A percentile compares a stretch with the other conserved stretches of the same genome.
These are phyloP conservation scores for Austroboletus festivus DNA, from an alignment of 768 basidiomycete species.

Conservation along the genomic window DNA sequence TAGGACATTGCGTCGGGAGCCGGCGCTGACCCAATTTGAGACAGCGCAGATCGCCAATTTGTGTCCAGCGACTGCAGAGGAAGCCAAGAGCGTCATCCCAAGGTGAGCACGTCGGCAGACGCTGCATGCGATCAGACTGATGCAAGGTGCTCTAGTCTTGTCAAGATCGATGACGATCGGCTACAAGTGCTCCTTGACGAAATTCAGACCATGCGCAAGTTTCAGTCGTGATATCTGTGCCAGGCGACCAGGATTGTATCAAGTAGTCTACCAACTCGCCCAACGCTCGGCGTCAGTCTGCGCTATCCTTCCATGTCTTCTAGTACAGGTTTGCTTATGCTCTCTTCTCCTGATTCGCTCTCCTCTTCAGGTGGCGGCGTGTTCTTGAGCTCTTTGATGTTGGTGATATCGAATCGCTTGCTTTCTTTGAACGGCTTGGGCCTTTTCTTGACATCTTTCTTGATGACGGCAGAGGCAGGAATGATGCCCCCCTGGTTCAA, in stretches of 20 bases:
- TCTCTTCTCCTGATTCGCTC: conserved; percentile 43
- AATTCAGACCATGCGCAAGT: conserved; percentile 88
- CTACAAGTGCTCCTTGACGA: conserved; percentile 81
- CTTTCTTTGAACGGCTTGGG: conserved; percentile 66
- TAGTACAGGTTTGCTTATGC: conserved; percentile 40
- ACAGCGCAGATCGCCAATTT: conserved; percentile 91
- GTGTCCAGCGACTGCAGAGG: conserved; percentile 83
- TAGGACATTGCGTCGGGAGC: conserved; percentile 77
- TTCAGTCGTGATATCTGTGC: conserved; percentile 57
- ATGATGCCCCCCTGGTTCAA: conserved; percentile 77
- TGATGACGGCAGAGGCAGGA: conserved; percentile 65
- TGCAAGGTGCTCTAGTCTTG: conserved; percentile 50
- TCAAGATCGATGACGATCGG: conserved; percentile 84
- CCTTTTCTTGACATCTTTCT: conserved; percentile 49
- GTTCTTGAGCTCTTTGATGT: conserved; percentile 31
- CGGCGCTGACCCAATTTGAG: conserved; percentile 83
- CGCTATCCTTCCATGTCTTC: conserved; percentile 49
- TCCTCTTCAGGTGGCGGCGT: conserved; percentile 33
- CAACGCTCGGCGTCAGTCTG: no score
- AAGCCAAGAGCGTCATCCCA: conserved; percentile 88
- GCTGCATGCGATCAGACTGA: neutral
- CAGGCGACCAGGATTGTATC: neutral
- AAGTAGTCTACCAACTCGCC: neutral
- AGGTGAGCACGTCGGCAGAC: conserved; percentile 52
- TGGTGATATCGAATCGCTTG: conserved; percentile 63